Evolutionary conservation across 2,329 filamentous ascomycete species (phyloP).

Genomic region (Hypomyces rosellus): DNA sequence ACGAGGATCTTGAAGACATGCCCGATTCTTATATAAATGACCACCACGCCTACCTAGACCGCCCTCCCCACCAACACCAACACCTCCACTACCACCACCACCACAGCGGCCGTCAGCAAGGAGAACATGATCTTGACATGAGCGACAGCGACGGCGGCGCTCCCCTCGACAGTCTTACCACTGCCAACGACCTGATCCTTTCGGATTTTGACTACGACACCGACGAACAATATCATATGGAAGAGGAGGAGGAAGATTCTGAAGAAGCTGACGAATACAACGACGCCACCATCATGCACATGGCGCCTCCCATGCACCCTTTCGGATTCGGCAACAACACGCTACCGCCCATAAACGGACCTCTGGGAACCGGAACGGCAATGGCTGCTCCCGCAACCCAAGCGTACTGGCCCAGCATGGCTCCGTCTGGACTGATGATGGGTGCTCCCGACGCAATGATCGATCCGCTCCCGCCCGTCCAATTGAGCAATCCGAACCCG

Average conservation of each 20-base stretch:
- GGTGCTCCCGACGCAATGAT: slow-evolving; percentile 1
- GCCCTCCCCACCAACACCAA: neutral
- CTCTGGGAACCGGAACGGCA: too few relatives aligned
- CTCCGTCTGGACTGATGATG: neutral
- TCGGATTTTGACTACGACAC: neutral
- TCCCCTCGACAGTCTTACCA: slow-evolving; percentile 15
- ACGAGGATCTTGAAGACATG: slow-evolving; percentile 1
- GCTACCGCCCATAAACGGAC: too few relatives aligned
- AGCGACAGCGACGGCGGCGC: slow-evolving; percentile 30
- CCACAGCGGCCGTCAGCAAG: slow-evolving; percentile 9
- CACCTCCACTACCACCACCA: neutral
- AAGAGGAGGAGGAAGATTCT: neutral
- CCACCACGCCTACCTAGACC: neutral
- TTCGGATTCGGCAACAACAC: too few relatives aligned
- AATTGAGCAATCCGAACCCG: slow-evolving; percentile 28
- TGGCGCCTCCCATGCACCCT: too few relatives aligned
- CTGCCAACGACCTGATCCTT: neutral
- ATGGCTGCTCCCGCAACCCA: neutral
- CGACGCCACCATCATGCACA: too few relatives aligned
- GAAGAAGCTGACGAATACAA: neutral
- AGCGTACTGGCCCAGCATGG: neutral
- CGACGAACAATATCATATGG: neutral
- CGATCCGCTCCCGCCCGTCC: slow-evolving; percentile 13
- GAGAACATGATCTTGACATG: slow-evolving; percentile 27
- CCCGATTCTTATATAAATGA: neutral